phyloP scores from a whole-genome alignment of 2,329 filamentous ascomycete genomes.

The Neonectria hederae region DNA sequence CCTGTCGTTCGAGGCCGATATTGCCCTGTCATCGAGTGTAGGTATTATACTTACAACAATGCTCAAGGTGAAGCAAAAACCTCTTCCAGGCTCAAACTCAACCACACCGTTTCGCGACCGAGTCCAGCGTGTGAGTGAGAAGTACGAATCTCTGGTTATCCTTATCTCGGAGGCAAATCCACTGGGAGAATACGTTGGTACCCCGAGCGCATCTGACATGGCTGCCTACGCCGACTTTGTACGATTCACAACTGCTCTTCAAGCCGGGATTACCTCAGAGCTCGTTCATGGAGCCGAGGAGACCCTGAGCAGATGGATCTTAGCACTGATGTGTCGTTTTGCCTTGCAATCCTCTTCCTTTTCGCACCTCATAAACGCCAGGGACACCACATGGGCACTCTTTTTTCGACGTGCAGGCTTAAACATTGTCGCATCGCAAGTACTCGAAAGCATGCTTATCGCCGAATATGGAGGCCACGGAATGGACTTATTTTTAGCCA shows the following conservation, averaged over 20 bases:
- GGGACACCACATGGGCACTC: slow-evolving; percentile 53
- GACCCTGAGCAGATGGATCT: slow-evolving; percentile 64
- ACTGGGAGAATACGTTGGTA: slow-evolving; percentile 52
- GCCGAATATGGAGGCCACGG: slow-evolving; percentile 41
- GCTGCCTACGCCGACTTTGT: slow-evolving; percentile 60
- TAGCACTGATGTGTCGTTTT: slow-evolving; percentile 61
- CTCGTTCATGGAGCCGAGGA: slow-evolving; percentile 61
- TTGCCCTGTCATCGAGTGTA: slow-evolving; percentile 74
- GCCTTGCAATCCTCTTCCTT: slow-evolving; percentile 40
- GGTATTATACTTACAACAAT: slow-evolving; percentile 78
- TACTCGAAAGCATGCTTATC: slow-evolving; percentile 42
- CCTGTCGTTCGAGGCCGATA: slow-evolving; percentile 71
- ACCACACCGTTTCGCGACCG: slow-evolving; percentile 63
- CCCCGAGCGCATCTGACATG: slow-evolving; percentile 53
- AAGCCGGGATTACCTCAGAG: slow-evolving; percentile 51
- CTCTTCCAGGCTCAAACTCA: slow-evolving; percentile 63
- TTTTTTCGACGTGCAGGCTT: slow-evolving; percentile 49
- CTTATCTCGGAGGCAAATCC: slow-evolving; percentile 68
- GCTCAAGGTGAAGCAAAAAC: slow-evolving; percentile 75
- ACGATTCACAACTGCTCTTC: slow-evolving; percentile 56
- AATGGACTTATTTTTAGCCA: slow-evolving; percentile 45
- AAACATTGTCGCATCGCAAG: slow-evolving; percentile 50
- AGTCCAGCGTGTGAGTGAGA: slow-evolving; percentile 60
- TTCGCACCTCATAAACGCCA: slow-evolving; percentile 48
- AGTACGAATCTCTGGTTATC: slow-evolving; percentile 75